phyloP scores from a whole-genome alignment of 2,329 filamentous ascomycete species.

The Fusarium decemcellulare region DNA sequence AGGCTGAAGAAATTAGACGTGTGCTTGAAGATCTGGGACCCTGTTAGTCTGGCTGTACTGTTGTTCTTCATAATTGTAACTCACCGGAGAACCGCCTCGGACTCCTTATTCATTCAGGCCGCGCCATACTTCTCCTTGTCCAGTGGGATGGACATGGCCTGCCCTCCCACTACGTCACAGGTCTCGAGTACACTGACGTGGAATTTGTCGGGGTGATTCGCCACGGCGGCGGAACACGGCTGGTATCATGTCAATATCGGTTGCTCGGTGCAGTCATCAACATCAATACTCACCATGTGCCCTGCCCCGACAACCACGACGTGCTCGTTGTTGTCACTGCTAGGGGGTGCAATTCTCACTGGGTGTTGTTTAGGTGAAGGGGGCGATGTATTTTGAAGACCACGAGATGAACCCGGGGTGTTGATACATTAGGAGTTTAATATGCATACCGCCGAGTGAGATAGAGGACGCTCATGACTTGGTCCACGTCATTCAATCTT shows the following conservation, averaged over 20 bases:
- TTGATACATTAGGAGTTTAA: background rate
- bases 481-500: too few relatives aligned
- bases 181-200: conserved; percentile 74
- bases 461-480: too few relatives aligned
- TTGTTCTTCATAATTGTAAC: background rate
- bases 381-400: background rate
- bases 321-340: conserved; percentile 54
- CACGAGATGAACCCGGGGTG: background rate
- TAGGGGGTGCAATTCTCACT: conserved; percentile 10
- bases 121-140: conserved; percentile 70
- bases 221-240: conserved; percentile 77
- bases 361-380: background rate
- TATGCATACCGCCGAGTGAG: too few relatives aligned
- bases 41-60: background rate
- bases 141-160: conserved; percentile 72
- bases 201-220: conserved; percentile 76
- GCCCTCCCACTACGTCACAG: conserved; percentile 71
- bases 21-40: conserved; percentile 72
- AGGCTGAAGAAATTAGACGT: conserved; percentile 75
- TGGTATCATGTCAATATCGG: conserved; percentile 36
- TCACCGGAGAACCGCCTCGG: conserved; percentile 67
- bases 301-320: conserved; percentile 73
- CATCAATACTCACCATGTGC: conserved; percentile 63
- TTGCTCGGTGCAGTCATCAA: background rate
- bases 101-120: conserved; percentile 75